Evolutionary conservation across 2,329 filamentous ascomycete genomes (phyloP).

Genomic region (Xylaria hypoxylon): DNA sequence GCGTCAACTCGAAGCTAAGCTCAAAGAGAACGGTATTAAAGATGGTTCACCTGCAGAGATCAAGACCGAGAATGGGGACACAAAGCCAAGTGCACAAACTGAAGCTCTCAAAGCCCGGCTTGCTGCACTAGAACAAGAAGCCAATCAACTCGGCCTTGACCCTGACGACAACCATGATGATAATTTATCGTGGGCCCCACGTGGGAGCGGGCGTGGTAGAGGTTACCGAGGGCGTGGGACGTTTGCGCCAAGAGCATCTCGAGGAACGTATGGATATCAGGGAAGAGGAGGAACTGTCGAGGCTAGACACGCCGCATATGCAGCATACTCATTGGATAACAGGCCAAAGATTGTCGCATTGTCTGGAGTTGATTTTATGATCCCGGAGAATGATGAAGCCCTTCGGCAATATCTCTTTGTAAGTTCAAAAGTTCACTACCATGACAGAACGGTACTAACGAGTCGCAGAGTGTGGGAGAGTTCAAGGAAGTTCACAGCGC

Average conservation of each 20-base stretch:
- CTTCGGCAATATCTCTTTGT: conserved; percentile 78
- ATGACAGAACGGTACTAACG: conserved; percentile 45
- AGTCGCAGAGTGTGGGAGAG: conserved; percentile 68
- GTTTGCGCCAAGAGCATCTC: conserved; percentile 52
- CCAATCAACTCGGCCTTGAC: conserved; percentile 75
- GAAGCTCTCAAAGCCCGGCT: conserved; percentile 77
- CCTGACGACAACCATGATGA: conserved; percentile 63
- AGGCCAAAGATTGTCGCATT: conserved; percentile 76
- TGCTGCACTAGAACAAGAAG: conserved; percentile 79
- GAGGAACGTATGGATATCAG: conserved; percentile 61
- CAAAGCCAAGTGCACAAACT: conserved; percentile 61
- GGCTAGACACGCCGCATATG: conserved; percentile 62
- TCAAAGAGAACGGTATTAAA: conserved; percentile 64
- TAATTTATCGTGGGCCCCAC: conserved; percentile 50
- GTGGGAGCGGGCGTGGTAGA: conserved; percentile 56
- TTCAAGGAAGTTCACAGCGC: conserved; percentile 68
- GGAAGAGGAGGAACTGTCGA: conserved; percentile 56
- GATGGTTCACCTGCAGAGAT: conserved; percentile 41
- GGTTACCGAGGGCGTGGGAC: conserved; percentile 54
- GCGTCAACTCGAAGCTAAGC: conserved; percentile 68
- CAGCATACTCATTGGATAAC: conserved; percentile 78
- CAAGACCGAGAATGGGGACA: conserved; percentile 42
- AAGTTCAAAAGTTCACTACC: conserved; percentile 50
- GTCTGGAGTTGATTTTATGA: conserved; percentile 72
- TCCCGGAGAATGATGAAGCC: conserved; percentile 72